Base-by-base conservation (phyloP, 108 stramenopile genomes). In the Schizochytrium sp. region DNA sequence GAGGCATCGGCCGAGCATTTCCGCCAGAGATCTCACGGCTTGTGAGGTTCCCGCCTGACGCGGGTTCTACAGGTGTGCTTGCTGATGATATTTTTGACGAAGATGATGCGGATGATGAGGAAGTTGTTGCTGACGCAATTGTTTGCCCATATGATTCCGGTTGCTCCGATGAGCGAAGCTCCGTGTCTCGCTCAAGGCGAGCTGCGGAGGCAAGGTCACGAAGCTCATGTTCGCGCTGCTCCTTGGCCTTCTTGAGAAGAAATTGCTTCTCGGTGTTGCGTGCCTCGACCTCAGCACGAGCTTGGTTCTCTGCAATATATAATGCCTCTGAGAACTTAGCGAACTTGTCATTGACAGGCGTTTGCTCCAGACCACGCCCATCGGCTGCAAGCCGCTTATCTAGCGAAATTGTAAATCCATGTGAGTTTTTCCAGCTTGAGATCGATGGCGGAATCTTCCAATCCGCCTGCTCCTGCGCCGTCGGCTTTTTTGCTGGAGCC, bases 381-480 rank as follows among this genome's bases (percentile, higher is more conserved):
- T 99, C 99, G 72, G 98, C 98, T 44, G 98, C 98, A 91, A 98
- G 94, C 19, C 99, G 96, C 93, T 98, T 98, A 93, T 99, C 98
- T 57, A 99, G 93, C 13, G 99, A 97, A 88, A 99, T 98, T 45
- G 98, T 98, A 91, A 97, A 99, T 5, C 99, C 99, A 5, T 96
- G 93, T 19, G 96, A 90, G 94, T 99, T 99, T 93, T 98, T 98
- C 98, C 98, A 99, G 91, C 98, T 98, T 76, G 96, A 97, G 61
- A 99, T 96, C 90, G 97, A 97, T 8, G 98, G 97, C 5, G 99
- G 99, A 72, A 99, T 94, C 92, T 99, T 98, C 99, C 99, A 99
- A n/a, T 92, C 92, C 61, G 93, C 90, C 92, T 94, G 93, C 61
- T 94, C 94, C 42, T 87, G 90, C 13, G 92, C 94, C 15, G 93